A percentile compares a stretch with the other conserved stretches of the same genome.
phyloP scores from a whole-genome alignment of 148 eudicot species.

The Heliamphora exappendiculata region DNA sequence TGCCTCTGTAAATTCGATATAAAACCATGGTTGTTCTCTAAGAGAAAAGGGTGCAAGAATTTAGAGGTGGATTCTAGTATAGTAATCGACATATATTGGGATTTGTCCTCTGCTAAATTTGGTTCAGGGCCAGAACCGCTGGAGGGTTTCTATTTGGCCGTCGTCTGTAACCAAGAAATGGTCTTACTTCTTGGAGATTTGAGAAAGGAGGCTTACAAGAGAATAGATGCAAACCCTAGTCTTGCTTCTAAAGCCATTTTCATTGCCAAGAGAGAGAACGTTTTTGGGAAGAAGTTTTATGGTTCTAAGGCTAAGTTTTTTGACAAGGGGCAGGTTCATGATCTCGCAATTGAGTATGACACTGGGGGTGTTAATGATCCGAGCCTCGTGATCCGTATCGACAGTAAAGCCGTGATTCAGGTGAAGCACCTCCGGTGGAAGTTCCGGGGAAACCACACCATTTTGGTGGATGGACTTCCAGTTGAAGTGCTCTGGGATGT shows the following conservation, averaged over 20 bases:
- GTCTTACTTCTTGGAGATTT: slow-evolving; percentile 26
- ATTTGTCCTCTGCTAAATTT: slow-evolving; percentile 21
- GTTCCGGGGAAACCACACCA: slow-evolving; percentile 39
- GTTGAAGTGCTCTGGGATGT: slow-evolving; percentile 52
- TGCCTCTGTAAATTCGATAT: slow-evolving; percentile 24
- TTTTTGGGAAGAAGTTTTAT: slow-evolving; percentile 27
- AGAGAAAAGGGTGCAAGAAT: slow-evolving; percentile 24
- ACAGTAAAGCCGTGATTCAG: slow-evolving; percentile 34
- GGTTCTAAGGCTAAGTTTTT: slow-evolving; percentile 33
- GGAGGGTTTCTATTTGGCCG: slow-evolving; percentile 24
- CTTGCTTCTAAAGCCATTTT: slow-evolving; percentile 11
- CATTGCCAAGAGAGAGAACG: slow-evolving; percentile 27
- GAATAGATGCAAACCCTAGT: slow-evolving; percentile 3
- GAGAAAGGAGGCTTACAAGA: slow-evolving; percentile 20
- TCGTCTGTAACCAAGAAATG: slow-evolving; percentile 19
- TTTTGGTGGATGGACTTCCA: slow-evolving; percentile 39
- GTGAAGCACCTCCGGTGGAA: slow-evolving; percentile 40
- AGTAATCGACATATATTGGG: slow-evolving; percentile 6
- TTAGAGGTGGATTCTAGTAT: slow-evolving; percentile 2
- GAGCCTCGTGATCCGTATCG: slow-evolving; percentile 30
- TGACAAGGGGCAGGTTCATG: slow-evolving; percentile 34
- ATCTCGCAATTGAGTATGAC: slow-evolving; percentile 36
- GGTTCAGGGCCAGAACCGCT: slow-evolving; percentile 27
- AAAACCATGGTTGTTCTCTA: slow-evolving; percentile 30
- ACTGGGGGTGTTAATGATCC: slow-evolving; percentile 21